phyloP scores from a whole-genome alignment of 202 grass and related monocot species.

The Sporobolus alterniflorus region DNA sequence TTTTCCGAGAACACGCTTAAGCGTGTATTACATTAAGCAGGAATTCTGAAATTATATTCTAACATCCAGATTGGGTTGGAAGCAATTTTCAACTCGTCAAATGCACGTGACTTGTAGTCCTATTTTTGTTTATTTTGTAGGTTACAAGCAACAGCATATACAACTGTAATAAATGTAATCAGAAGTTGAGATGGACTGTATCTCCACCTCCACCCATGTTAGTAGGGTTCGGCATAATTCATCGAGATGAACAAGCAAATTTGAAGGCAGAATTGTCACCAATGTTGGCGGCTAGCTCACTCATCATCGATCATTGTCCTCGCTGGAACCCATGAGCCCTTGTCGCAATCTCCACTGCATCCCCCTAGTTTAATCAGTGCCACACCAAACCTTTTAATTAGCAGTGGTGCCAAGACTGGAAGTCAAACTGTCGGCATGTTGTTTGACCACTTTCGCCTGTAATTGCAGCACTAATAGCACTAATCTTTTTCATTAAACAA shows the following conservation, averaged over 20 bases:
- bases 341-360: not conserved
- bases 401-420: not conserved
- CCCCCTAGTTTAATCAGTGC: not conserved
- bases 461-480: not conserved
- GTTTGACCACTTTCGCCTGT: conserved; percentile 2
- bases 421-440: conserved; percentile 3
- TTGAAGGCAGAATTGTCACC: conserved; percentile 4
- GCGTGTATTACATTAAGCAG: no score
- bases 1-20: no score
- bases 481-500: not conserved
- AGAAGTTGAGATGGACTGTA: not conserved
- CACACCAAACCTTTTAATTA: not conserved
- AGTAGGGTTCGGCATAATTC: not conserved
- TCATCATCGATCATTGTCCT: not conserved
- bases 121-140: not conserved
- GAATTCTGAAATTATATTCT: not conserved
- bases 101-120: not conserved
- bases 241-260: not conserved
- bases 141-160: not conserved
- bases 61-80: not conserved
- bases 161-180: not conserved
- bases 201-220: not conserved
- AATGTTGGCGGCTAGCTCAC: not conserved
- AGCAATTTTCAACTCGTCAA: not conserved
- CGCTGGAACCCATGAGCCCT: not conserved